phyloP scores from a whole-genome alignment of 345 rosid species.

The Pistacia atlantica region DNA sequence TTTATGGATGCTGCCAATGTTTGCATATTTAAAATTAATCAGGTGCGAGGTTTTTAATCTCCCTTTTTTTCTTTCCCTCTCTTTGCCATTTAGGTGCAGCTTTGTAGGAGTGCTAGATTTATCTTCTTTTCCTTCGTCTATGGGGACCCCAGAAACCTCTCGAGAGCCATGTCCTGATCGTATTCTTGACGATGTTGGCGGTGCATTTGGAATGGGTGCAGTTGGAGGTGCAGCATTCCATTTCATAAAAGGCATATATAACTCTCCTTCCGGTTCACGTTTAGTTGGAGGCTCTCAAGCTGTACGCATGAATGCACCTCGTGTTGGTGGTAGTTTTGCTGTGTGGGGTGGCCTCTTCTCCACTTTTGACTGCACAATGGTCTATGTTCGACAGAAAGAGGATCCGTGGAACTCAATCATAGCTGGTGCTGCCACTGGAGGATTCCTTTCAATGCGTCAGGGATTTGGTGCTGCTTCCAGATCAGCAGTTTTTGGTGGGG shows the following conservation, averaged over 20 bases:
- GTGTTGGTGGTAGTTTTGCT: conserved; percentile 74
- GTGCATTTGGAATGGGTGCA: conserved; percentile 69
- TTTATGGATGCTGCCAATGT: too few relatives aligned
- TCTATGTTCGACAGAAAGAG: conserved; percentile 66
- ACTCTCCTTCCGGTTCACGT: conserved; percentile 62
- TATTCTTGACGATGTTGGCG: conserved; percentile 54
- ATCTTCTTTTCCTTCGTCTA: conserved; percentile 6
- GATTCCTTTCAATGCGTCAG: conserved; percentile 63
- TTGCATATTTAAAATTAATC: neutral
- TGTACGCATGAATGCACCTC: conserved; percentile 74
- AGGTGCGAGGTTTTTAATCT: neutral
- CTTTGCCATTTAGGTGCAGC: neutral
- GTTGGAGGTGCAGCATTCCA: conserved; percentile 72
- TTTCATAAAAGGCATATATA: conserved; percentile 56
- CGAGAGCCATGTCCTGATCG: conserved; percentile 55
- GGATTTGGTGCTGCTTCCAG: conserved; percentile 58
- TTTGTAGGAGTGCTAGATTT: neutral
- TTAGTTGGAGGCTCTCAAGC: conserved; percentile 67
- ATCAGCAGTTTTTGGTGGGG: conserved; percentile 54
- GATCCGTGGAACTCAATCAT: conserved; percentile 78
- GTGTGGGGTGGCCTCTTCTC: conserved; percentile 69
- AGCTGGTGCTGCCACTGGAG: conserved; percentile 80
- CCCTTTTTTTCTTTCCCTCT: neutral
- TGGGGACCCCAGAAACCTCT: conserved; percentile 65
- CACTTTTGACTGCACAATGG: conserved; percentile 59